Conservation (phyloP, 2,329 filamentous ascomycete genomes). For the Cucurbitaria berberidis region DNA sequence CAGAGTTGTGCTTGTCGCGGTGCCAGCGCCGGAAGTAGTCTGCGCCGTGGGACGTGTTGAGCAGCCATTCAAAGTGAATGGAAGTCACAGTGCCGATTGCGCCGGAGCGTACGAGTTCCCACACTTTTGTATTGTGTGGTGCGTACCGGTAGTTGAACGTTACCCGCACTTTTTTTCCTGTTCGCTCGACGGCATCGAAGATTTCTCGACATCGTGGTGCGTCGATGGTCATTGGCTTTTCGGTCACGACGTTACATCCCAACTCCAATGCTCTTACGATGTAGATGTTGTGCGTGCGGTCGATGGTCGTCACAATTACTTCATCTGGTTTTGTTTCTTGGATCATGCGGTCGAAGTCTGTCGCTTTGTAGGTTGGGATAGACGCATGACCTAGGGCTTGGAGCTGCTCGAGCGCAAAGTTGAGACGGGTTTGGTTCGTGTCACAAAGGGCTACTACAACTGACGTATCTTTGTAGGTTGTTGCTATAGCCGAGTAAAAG, state of each 20-base stretch:
- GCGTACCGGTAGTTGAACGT: conserved; percentile 71
- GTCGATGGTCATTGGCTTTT: conserved; percentile 71
- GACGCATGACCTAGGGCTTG: conserved; percentile 53
- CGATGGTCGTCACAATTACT: conserved; percentile 68
- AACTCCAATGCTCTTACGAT: conserved; percentile 65
- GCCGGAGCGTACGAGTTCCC: conserved; percentile 60
- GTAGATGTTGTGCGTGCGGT: conserved; percentile 66
- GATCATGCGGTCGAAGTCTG: conserved; percentile 65
- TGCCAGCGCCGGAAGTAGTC: conserved; percentile 71
- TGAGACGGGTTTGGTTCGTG: conserved; percentile 65
- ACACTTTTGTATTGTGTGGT: conserved; percentile 68
- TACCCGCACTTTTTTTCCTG: conserved; percentile 59
- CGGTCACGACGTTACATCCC: conserved; percentile 66
- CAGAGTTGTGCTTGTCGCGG: conserved; percentile 65
- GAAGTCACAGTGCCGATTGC: conserved; percentile 63
- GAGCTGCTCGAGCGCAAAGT: conserved; percentile 61
- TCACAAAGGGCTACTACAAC: conserved; percentile 64
- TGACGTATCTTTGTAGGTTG: conserved; percentile 59
- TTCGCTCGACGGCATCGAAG: conserved; percentile 60
- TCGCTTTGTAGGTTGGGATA: conserved; percentile 62
- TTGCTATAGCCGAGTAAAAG: conserved; percentile 65
- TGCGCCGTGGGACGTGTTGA: conserved; percentile 66
- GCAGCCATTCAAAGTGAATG: conserved; percentile 69
- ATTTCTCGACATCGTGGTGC: conserved; percentile 61
- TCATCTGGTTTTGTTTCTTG: conserved; percentile 63